Percentiles rank a stretch among this genome's conserved stretches.
Conservation (phyloP, 768 basidiomycete genomes). For the Steccherinum ochraceum region DNA sequence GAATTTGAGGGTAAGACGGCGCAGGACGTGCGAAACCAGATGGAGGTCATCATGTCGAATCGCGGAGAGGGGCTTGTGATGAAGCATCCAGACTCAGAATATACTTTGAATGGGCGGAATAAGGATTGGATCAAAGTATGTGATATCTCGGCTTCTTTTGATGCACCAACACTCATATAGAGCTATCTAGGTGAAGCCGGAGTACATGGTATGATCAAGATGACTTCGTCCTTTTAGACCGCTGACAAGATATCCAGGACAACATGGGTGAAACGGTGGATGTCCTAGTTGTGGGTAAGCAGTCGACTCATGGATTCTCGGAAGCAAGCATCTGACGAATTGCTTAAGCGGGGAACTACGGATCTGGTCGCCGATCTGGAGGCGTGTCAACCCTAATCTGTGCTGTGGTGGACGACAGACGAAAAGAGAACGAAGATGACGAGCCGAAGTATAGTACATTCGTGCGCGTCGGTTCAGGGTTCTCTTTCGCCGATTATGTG, state of each 20-base stretch:
- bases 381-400: conserved; percentile 88
- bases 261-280: conserved; percentile 92
- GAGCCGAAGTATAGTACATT: conserved; percentile 79
- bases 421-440: conserved; percentile 46
- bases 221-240: background rate
- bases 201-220: conserved; percentile 62
- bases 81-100: conserved; percentile 77
- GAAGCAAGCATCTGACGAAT: background rate
- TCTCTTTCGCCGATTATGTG: conserved; percentile 80
- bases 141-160: background rate
- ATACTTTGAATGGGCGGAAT: conserved; percentile 82
- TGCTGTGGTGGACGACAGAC: conserved; percentile 77
- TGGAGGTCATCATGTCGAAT: conserved; percentile 78
- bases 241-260: conserved; percentile 41
- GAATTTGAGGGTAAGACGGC: conserved; percentile 72
- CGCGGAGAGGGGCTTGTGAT: conserved; percentile 93
- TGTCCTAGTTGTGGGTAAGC: conserved; percentile 79
- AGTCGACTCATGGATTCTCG: background rate
- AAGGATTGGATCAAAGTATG: conserved; percentile 89
- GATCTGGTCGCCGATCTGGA: conserved; percentile 78
- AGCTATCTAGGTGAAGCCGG: conserved; percentile 61
- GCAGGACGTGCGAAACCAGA: conserved; percentile 70
- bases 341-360: conserved; percentile 92
- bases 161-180: background rate
- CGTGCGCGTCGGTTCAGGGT: conserved; percentile 84